These are phyloP conservation scores for Talaromyces proteolyticus DNA, from an alignment of 495 filamentous ascomycete genomes.

Conservation along the genomic window DNA sequence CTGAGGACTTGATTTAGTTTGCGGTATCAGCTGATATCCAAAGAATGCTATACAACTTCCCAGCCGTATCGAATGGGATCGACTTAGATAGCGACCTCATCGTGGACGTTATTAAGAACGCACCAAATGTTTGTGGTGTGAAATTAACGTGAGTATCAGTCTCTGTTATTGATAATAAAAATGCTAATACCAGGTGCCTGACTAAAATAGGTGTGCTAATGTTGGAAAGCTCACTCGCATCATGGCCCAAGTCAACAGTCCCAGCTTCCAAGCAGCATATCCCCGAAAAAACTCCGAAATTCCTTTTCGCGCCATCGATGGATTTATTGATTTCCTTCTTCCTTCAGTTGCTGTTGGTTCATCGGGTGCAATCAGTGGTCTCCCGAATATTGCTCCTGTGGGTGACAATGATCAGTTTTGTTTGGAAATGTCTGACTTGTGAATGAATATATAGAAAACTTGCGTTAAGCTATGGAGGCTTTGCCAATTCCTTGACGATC, in stretches of 20 bases:
- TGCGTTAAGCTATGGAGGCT: slow-evolving; percentile 57
- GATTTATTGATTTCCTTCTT: slow-evolving; percentile 68
- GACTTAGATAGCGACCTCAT: slow-evolving; percentile 70
- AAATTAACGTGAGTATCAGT: slow-evolving; percentile 54
- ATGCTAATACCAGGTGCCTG: neutral
- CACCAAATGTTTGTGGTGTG: slow-evolving; percentile 67
- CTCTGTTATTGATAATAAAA: neutral
- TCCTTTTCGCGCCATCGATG: slow-evolving; percentile 60
- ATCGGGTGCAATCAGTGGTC: slow-evolving; percentile 65
- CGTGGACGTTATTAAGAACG: slow-evolving; percentile 55
- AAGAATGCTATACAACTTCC: slow-evolving; percentile 60
- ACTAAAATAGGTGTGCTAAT: slow-evolving; percentile 51
- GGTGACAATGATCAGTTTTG: neutral
- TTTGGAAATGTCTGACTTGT: neutral
- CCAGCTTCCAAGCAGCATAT: neutral
- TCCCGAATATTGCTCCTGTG: slow-evolving; percentile 64
- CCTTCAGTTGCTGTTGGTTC: slow-evolving; percentile 66
- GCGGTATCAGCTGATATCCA: neutral
- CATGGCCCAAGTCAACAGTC: slow-evolving; percentile 46
- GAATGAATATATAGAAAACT: slow-evolving; percentile 26
- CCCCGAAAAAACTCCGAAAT: slow-evolving; percentile 21
- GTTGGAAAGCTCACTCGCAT: slow-evolving; percentile 72
- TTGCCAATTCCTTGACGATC: slow-evolving; percentile 26
- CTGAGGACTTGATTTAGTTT: neutral
- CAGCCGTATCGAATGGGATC: slow-evolving; percentile 62